Base-by-base conservation (phyloP, 306 rosid genomes). In the Prunus mume region DNA sequence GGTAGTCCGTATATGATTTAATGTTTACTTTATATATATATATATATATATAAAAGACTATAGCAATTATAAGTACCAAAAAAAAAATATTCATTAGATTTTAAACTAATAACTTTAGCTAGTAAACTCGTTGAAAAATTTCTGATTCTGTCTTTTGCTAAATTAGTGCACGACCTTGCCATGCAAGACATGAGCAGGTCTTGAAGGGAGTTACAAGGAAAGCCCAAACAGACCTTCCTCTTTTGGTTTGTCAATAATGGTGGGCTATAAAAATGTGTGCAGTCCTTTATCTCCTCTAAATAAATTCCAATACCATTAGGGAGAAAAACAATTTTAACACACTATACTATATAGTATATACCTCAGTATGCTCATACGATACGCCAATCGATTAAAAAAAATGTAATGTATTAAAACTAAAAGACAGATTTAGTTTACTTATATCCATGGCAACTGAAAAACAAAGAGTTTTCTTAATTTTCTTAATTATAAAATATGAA, bases 71-170 rank as follows among this genome's bases (percentile, higher is more conserved):
- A 38, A 38, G 2, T 38, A 38, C 9, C 2, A 0, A 38, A 38
- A 38, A 34, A 6, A 1, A 30, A 30, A 6, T 6, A 34, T 6
- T 38, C 43, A 38, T 38, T 7, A 38, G 0, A 38, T 38, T 38
- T 38, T 38, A 38, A 38, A 7, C 9, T 38, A 38, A 38, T 0
- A 38, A 38, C 43, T 7, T 38, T 38, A 38, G 2, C 0, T 38
- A 38, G 2, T 2, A 9, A 9, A 38, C 2, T 6, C 0, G 9
- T 38, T 38, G 2, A 38, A 1, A 5, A 1, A 0, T 34, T 34
- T 34, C 0, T 34, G 0, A 5, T 34, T 34, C 0, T 1, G 0
- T 6, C 41, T 34, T 34, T 34, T 34, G 41, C 41, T 5, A 34
- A 34, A 38, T 9, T 38, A 38, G 43, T 38, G 43, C 43, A 38